These are phyloP conservation scores for Penicillium odoratum DNA, from an alignment of 495 filamentous ascomycete species.

Conservation along the genomic window DNA sequence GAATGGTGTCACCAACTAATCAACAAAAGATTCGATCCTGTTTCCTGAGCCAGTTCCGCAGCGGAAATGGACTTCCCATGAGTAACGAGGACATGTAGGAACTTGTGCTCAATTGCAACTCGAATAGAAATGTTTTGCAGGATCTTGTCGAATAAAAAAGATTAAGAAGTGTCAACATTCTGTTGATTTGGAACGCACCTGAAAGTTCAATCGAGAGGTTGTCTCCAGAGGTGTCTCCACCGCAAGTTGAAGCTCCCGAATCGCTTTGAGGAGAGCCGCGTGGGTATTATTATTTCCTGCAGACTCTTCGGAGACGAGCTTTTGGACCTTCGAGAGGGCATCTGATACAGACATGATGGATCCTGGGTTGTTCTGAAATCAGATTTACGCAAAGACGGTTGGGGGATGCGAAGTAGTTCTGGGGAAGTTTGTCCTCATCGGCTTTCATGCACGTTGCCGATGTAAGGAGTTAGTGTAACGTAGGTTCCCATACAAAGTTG, in stretches of 20 bases:
- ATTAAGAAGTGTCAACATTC: background rate
- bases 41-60: slow-evolving; percentile 5
- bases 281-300: slow-evolving; percentile 20
- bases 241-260: slow-evolving; percentile 24
- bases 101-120: slow-evolving; percentile 15
- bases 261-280: slow-evolving; percentile 20
- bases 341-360: slow-evolving; percentile 11
- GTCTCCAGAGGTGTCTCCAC: slow-evolving; percentile 28
- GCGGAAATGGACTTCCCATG: slow-evolving; percentile 10
- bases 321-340: slow-evolving; percentile 18
- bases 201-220: slow-evolving; percentile 26
- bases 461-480: background rate
- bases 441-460: background rate
- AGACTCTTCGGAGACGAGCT: slow-evolving; percentile 19
- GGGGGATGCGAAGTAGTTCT: background rate
- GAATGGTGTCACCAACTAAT: background rate
- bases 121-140: slow-evolving; percentile 15
- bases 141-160: background rate
- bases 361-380: background rate
- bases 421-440: background rate
- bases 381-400: background rate
- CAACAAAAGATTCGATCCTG: slow-evolving; percentile 12
- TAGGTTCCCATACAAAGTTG: background rate
- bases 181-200: slow-evolving; percentile 12
- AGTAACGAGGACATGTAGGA: slow-evolving; percentile 11